Evolutionary conservation across 1,284 basidiomycete species (phyloP), one percentile per base, ranked within the genome.

Genomic region (Ganoderma meredithae): DNA sequence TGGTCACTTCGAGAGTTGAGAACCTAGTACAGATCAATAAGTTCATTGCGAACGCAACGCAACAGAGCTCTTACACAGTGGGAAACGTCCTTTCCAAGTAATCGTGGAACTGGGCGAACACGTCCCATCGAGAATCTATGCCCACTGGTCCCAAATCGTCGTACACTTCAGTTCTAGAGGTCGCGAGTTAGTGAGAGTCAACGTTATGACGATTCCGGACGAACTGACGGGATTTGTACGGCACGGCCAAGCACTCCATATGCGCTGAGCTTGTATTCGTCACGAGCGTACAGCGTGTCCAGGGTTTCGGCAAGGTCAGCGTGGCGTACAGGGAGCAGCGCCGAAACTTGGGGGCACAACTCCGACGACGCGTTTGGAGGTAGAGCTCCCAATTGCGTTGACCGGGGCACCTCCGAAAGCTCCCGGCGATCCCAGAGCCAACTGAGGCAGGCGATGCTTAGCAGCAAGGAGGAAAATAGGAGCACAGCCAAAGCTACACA

Each of bases 1-100:
- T 85, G 2, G 84, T 85, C 60, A 89, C 75, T n/a, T 82, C 76
- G 15, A 90, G 80, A 22, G 78, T 80, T 43, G 82, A 71, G 72
- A 90, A 86, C 0, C 88, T 90, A 63, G 17, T 13, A 15, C 1
- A 6, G 3, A 17, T 44, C 8, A 25, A 43, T 62, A 10, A 9
- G 36, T n/a, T 53, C 22, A 19, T 9, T 27, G 22, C 33, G 31
- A 40, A 41, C 27, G 13, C 59, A 64, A 1, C 33, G 22, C 15
- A 56, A 10, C 6, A 74, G 1, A 31, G 27, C 27, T 31, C 80
- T 49, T 56, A 86, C 83, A 82, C 76, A 17, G 72, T 76, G 0
- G 83, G 83, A 71, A 84, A 85, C 9, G 77, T 73, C 55, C 70
- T 65, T 53, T 78, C 73, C 22, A 86, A 74, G 71, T 82, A 84